These are phyloP conservation scores for Salix suchowensis DNA, from an alignment of 345 rosid species.

Conservation along the genomic window DNA sequence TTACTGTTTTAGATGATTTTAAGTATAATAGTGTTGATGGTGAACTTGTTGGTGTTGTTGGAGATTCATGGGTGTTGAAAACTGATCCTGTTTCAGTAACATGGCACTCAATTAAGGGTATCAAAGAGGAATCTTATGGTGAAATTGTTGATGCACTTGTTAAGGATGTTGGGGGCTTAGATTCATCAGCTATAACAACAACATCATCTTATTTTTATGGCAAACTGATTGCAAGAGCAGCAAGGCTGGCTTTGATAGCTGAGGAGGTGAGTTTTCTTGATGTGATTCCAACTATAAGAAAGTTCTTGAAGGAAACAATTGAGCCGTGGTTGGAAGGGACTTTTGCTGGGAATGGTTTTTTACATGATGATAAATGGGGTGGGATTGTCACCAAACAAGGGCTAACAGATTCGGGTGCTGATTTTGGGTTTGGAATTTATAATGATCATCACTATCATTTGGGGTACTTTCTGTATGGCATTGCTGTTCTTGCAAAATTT, in stretches of 20 bases:
- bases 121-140: constrained; percentile 39
- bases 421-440: constrained; percentile 79
- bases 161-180: constrained; percentile 58
- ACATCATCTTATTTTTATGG: constrained; percentile 74
- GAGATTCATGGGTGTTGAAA: constrained; percentile 72
- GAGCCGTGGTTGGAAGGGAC: constrained; percentile 87
- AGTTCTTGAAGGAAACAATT: constrained; percentile 64
- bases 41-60: constrained; percentile 76
- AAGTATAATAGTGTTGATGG: constrained; percentile 77
- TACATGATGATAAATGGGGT: constrained; percentile 82
- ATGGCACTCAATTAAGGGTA: constrained; percentile 80
- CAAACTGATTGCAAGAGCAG: constrained; percentile 81
- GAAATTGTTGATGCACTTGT: constrained; percentile 64
- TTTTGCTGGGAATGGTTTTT: constrained; percentile 66
- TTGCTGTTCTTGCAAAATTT: constrained; percentile 80
- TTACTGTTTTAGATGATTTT: constrained; percentile 54
- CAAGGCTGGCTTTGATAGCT: constrained; percentile 82
- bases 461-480: constrained; percentile 83
- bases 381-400: constrained; percentile 79
- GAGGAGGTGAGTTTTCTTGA: constrained; percentile 66
- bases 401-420: constrained; percentile 55
- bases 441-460: constrained; percentile 82
- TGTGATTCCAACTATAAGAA: constrained; percentile 58
- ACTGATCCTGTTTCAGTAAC: constrained; percentile 61
- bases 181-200: constrained; percentile 44